Evolutionary conservation across 495 filamentous ascomycete species (phyloP).

Genomic region (Aspergillus kassunensis): DNA sequence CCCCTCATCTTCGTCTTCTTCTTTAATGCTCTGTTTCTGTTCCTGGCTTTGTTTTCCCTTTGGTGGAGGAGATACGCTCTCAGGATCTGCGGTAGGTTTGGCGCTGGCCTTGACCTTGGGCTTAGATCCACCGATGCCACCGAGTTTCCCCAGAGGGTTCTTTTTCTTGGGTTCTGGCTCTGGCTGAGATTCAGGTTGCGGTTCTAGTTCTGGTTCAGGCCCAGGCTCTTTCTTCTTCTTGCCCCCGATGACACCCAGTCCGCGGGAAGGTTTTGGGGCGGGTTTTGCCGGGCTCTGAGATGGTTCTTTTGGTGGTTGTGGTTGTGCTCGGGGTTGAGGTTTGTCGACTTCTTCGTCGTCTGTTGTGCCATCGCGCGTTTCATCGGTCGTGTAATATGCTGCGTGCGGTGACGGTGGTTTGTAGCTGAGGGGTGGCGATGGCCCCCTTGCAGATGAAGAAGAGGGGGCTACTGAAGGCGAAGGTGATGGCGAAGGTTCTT

Average conservation of each 20-base stretch:
- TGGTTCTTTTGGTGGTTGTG: neutral
- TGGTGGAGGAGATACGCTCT: neutral
- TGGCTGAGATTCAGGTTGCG: constrained; percentile 4
- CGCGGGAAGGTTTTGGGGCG: constrained; percentile 11
- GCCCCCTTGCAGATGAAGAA: too few species aligned
- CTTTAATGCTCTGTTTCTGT: neutral
- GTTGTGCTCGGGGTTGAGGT: neutral
- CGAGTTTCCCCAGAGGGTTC: constrained; percentile 29
- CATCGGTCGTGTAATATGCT: neutral
- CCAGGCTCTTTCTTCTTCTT: constrained; percentile 26
- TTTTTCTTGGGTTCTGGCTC: constrained; percentile 14
- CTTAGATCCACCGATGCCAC: constrained; percentile 32
- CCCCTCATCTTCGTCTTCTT: neutral
- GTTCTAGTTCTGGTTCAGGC: neutral
- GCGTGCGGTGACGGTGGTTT: neutral
- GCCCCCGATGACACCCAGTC: constrained; percentile 37
- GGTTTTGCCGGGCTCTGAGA: constrained; percentile 6
- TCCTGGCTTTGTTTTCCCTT: neutral
- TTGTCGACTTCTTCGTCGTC: neutral
- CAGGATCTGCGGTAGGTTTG: neutral
- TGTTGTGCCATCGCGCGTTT: constrained; percentile 1
- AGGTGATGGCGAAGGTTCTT: neutral
- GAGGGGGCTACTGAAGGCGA: too few species aligned
- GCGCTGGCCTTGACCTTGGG: constrained; percentile 7
- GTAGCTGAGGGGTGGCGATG: too few species aligned